Conservation (phyloP, 75 land plant genomes). For the Cryptomeria japonica region DNA sequence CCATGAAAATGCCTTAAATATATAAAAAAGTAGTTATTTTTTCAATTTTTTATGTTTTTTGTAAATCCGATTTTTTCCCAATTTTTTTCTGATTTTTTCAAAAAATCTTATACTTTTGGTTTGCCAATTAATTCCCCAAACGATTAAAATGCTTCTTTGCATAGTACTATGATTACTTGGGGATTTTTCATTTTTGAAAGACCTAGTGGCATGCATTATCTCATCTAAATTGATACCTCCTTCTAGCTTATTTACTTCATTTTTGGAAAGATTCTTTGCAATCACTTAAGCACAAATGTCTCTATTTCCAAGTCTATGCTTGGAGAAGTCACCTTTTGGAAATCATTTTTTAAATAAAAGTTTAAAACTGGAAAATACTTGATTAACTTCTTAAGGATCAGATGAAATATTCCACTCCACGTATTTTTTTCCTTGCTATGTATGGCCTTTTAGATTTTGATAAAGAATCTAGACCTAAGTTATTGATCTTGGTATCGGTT, state of each 20-base stretch:
- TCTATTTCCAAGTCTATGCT: background rate
- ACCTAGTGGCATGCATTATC: background rate
- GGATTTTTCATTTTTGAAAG: background rate
- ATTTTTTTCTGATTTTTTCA: too few species aligned
- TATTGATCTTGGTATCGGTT: too few species aligned
- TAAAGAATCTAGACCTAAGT: background rate
- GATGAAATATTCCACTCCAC: background rate
- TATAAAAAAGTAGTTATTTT: too few species aligned
- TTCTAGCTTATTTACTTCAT: background rate
- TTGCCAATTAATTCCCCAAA: too few species aligned
- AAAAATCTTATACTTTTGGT: too few species aligned
- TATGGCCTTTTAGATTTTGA: background rate
- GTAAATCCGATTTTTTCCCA: too few species aligned
- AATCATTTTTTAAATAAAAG: background rate
- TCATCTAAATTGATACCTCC: background rate
- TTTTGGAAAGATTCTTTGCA: background rate
- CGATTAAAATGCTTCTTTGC: too few species aligned
- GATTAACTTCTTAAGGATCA: background rate
- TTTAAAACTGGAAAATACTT: background rate
- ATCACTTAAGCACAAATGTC: background rate
- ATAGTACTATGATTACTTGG: background rate
- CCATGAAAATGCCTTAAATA: too few species aligned
- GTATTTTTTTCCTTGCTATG: background rate
- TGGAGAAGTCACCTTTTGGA: background rate
- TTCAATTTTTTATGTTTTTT: too few species aligned